These are phyloP conservation scores for Epichloe uncinata DNA, from an alignment of 2,329 filamentous ascomycete species.

Conservation along the genomic window DNA sequence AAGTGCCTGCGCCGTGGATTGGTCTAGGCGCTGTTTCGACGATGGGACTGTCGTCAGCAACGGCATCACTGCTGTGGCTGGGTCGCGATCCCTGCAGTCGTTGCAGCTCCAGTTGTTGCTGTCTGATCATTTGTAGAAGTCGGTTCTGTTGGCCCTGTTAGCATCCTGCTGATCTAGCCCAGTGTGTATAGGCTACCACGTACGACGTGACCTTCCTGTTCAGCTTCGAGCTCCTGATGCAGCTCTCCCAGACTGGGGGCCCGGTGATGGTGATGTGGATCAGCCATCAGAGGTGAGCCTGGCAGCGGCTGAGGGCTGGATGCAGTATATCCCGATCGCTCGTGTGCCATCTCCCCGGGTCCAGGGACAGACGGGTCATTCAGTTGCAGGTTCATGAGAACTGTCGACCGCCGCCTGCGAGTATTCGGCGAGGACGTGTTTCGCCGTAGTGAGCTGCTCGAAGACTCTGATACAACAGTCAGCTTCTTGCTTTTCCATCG, in stretches of 20 bases:
- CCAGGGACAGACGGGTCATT: conserved; percentile 56
- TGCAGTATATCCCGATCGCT: conserved; percentile 18
- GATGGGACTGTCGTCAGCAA: conserved; percentile 38
- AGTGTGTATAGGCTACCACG: conserved; percentile 14
- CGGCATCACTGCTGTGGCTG: conserved; percentile 21
- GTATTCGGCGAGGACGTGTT: conserved; percentile 31
- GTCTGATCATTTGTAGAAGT: conserved; percentile 61
- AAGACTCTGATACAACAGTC: conserved; percentile 29
- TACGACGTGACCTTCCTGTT: conserved; percentile 68
- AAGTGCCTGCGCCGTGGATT: conserved; percentile 23
- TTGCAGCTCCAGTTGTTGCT: conserved; percentile 59
- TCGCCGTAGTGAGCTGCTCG: conserved; percentile 36
- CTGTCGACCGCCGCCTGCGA: conserved; percentile 50
- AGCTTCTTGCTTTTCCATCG: background rate
- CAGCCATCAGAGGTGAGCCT: conserved; percentile 32
- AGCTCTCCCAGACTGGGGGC: conserved; percentile 62
- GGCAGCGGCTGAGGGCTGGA: conserved; percentile 34
- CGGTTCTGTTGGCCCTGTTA: conserved; percentile 42
- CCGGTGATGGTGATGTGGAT: conserved; percentile 53
- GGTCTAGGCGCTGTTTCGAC: conserved; percentile 29
- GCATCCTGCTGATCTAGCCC: conserved; percentile 5
- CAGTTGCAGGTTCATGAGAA: conserved; percentile 60
- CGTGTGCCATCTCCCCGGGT: conserved; percentile 54
- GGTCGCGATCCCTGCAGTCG: conserved; percentile 38
- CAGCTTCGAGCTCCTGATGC: conserved; percentile 66